phyloP scores from a whole-genome alignment of 2,329 filamentous ascomycete species.

The Neoascochyta sp. region DNA sequence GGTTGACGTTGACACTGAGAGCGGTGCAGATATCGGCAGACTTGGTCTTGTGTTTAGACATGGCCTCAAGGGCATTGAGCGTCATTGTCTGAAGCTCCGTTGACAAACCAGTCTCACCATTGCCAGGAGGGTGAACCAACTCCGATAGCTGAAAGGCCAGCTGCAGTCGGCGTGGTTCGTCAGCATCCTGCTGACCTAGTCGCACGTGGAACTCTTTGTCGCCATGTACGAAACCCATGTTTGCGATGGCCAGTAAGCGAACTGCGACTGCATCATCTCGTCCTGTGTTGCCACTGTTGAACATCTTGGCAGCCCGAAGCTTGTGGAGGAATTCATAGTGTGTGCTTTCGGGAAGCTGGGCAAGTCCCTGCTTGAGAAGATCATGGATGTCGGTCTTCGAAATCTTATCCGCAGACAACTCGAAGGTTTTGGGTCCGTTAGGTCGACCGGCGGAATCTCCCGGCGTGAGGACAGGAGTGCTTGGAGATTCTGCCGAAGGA shows the following conservation, averaged over 20 bases:
- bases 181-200: conserved; percentile 79
- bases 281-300: conserved; percentile 61
- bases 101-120: conserved; percentile 65
- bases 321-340: conserved; percentile 84
- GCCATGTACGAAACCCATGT: conserved; percentile 82
- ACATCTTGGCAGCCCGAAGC: conserved; percentile 75
- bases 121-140: conserved; percentile 76
- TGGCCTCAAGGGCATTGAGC: conserved; percentile 76
- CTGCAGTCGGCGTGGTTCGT: conserved; percentile 85
- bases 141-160: conserved; percentile 90
- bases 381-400: conserved; percentile 41
- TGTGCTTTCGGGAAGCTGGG: conserved; percentile 66
- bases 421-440: conserved; percentile 47
- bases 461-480: conserved; percentile 44
- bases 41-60: conserved; percentile 73
- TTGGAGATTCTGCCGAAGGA: conserved; percentile 48
- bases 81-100: conserved; percentile 77
- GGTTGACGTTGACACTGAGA: conserved; percentile 93
- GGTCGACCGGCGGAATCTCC: conserved; percentile 26
- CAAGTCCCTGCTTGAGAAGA: conserved; percentile 41
- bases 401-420: conserved; percentile 56
- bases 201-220: conserved; percentile 83
- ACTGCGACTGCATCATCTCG: conserved; percentile 75
- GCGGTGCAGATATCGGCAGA: conserved; percentile 80
- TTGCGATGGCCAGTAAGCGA: conserved; percentile 81